Conservation (phyloP, 192 early-diverging fungal genomes). For the Podila verticillata region DNA sequence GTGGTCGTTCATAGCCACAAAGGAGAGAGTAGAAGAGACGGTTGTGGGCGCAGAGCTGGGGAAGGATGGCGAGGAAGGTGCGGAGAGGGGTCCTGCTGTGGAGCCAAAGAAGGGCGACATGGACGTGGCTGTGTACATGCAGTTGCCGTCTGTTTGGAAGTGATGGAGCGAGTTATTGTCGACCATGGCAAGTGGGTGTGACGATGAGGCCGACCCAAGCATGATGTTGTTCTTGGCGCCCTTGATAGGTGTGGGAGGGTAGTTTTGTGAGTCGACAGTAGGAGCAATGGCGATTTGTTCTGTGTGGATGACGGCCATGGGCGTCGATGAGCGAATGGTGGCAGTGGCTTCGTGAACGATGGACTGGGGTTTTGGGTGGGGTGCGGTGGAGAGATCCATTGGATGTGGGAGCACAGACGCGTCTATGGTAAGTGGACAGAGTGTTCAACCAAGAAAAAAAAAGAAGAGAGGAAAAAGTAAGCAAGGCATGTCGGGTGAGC, state of each 20-base stretch:
- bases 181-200: constrained; percentile 27
- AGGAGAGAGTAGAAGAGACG: constrained; percentile 15
- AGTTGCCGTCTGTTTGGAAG: constrained; percentile 27
- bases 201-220: constrained; percentile 17
- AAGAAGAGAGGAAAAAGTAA: too few relatives aligned
- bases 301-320: constrained; percentile 1
- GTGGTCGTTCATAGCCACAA: constrained; percentile 32
- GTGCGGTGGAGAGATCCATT: neutral
- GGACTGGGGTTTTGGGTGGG: neutral
- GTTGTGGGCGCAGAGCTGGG: constrained; percentile 4
- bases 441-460: too few relatives aligned
- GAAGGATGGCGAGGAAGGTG: constrained; percentile 3
- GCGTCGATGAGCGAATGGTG: neutral
- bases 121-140: constrained; percentile 5
- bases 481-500: too few relatives aligned
- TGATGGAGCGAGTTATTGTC: constrained; percentile 41
- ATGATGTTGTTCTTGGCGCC: constrained; percentile 36
- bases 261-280: constrained; percentile 21
- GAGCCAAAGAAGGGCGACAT: constrained; percentile 11
- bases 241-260: constrained; percentile 15
- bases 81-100: constrained; percentile 7
- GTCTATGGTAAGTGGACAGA: too few relatives aligned
- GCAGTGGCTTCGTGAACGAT: neutral
- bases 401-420: too few relatives aligned
- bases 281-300: constrained; percentile 14